A percentile compares a stretch with the other conserved stretches of the same genome.
These are phyloP conservation scores for Collybia sp. DNA, from an alignment of 768 basidiomycete genomes.

Conservation along the genomic window DNA sequence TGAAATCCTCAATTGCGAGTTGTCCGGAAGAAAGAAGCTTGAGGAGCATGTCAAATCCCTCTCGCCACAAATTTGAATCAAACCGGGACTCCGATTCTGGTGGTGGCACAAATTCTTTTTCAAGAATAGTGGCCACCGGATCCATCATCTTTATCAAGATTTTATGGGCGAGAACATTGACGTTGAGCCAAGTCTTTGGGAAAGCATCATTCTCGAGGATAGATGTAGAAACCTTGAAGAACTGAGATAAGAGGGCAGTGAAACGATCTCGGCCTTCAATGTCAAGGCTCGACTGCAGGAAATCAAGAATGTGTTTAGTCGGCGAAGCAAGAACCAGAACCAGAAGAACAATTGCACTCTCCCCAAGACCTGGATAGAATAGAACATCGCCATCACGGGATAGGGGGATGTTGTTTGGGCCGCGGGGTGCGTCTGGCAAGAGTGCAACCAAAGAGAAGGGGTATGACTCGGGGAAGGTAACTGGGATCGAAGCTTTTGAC, in stretches of 20 bases:
- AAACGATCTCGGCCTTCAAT: conserved; percentile 87
- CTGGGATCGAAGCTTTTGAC: conserved; percentile 54
- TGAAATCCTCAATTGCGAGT: conserved; percentile 91
- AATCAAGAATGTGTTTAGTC: conserved; percentile 68
- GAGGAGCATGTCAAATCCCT: conserved; percentile 77
- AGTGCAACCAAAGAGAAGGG: conserved; percentile 81
- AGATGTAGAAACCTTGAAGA: conserved; percentile 78
- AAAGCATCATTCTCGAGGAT: conserved; percentile 87
- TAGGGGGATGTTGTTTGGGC: conserved; percentile 32
- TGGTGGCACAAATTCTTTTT: conserved; percentile 74
- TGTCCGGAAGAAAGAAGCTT: conserved; percentile 87
- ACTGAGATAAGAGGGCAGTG: conserved; percentile 60
- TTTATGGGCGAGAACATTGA: conserved; percentile 84
- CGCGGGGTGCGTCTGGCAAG: conserved; percentile 50
- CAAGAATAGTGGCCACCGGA: conserved; percentile 71
- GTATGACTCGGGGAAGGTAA: conserved; percentile 91
- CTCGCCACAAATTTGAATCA: conserved; percentile 75
- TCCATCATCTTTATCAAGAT: conserved; percentile 88
- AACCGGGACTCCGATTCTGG: conserved; percentile 62
- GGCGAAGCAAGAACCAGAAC: conserved; percentile 80
- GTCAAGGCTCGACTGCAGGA: conserved; percentile 76
- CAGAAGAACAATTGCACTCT: conserved; percentile 81
- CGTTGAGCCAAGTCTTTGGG: conserved; percentile 87
- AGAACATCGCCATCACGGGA: conserved; percentile 41
- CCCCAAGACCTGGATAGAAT: conserved; percentile 78